Percentiles rank a stretch among this genome's conserved stretches.
Evolutionary conservation across 1,284 basidiomycete species (phyloP).

Genomic region (Moesziomyces sp.): DNA sequence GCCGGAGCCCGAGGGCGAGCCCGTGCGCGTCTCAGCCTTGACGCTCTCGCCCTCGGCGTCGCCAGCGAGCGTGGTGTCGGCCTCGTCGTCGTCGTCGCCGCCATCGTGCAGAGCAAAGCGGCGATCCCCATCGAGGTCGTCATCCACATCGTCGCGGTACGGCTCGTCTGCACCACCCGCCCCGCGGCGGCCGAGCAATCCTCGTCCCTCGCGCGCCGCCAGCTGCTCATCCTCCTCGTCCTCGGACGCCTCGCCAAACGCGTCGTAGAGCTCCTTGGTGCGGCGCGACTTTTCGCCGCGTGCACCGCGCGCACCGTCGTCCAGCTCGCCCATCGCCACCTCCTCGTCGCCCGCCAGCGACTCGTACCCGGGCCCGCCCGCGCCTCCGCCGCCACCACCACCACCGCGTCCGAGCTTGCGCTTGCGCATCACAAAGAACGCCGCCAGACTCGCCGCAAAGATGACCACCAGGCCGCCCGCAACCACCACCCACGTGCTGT

Average conservation of each 20-base stretch:
- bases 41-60: not conserved
- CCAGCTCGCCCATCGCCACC: conserved; percentile 65
- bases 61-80: conserved; percentile 1
- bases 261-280: conserved; percentile 69
- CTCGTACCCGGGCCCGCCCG: conserved; percentile 73
- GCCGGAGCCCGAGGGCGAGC: conserved; percentile 1
- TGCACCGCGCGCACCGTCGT: conserved; percentile 36
- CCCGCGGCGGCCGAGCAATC: conserved; percentile 17
- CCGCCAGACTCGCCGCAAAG: conserved; percentile 77
- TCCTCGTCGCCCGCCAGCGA: conserved; percentile 78
- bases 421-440: conserved; percentile 73
- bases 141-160: conserved; percentile 39
- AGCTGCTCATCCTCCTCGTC: conserved; percentile 60
- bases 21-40: conserved; percentile 1
- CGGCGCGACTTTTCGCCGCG: conserved; percentile 35
- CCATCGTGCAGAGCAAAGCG: conserved; percentile 35
- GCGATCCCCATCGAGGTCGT: conserved; percentile 26
- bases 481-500: conserved; percentile 85
- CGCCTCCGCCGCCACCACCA: conserved; percentile 32
- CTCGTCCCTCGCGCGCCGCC: conserved; percentile 4
- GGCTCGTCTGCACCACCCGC: conserved; percentile 11
- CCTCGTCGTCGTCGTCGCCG: conserved; percentile 28
- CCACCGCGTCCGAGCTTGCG: conserved; percentile 69
- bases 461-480: conserved; percentile 77
- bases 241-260: conserved; percentile 67